Evolutionary conservation across 768 basidiomycete genomes (phyloP), one percentile per base, ranked within the genome.

Genomic region (Coprinellus micaceus): DNA sequence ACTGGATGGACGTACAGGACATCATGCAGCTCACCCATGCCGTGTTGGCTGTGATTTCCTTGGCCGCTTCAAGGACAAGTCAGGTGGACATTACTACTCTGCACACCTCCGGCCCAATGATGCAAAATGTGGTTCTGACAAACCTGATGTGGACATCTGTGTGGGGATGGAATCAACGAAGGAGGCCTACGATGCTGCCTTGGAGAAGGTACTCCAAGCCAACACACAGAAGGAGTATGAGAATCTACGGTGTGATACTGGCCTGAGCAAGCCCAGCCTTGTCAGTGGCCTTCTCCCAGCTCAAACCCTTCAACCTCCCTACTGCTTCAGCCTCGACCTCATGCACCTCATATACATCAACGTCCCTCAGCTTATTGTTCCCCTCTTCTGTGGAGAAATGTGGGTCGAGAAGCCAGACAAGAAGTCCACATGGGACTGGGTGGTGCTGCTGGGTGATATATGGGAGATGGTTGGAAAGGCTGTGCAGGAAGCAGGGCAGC

Each of bases 341-440:
- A 82, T 82, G 77, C 75, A 79, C 56, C 63, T 75, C 0, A 25
- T 64, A 2, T 57, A 59, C 6, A 57, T 75, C 48, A 69, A 68
- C 22, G 66, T 80, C 49, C 69, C 72, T 3, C 74, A 78, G 21
- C 64, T 80, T 45, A 36, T 79, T 33, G 1, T 79, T 48, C 7
- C 45, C 22, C 28, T 74, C 55, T 61, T 72, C 77, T 60, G 69
- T 61, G 67, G 66, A 53, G 66, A 56, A 7, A 45, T 71, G 11
- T 48, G 62, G 2, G 64, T 58, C 11, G 74, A 75, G 47, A 24
- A 60, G 0, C 12, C 45, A 13, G 61, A 67, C 33, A 22, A 44
- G 4, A 60, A 54, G 10, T 2, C 0, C 2, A 52, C 26, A 3
- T 69, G 65, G 74, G 59, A 60, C 17, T 77, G 72, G 71, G 68